These are phyloP conservation scores for Spinacia oleracea DNA, from an alignment of 179 eudicot species.

Conservation along the genomic window DNA sequence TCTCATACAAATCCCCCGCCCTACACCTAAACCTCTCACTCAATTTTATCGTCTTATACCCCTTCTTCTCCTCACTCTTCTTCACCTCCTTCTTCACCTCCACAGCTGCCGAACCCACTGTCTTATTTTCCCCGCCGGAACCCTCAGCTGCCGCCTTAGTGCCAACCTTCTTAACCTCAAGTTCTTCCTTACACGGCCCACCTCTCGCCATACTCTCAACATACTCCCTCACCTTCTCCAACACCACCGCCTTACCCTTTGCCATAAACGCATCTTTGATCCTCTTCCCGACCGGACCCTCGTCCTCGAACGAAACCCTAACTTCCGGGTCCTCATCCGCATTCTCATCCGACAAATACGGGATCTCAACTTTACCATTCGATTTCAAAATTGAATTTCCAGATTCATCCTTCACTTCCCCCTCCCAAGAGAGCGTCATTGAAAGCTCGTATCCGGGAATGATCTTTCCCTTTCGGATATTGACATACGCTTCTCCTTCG, in stretches of 20 bases:
- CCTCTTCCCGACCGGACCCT: constrained; percentile 60
- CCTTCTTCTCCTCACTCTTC: constrained; percentile 64
- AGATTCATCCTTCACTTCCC: constrained; percentile 51
- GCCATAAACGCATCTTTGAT: constrained; percentile 62
- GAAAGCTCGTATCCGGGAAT: constrained; percentile 86
- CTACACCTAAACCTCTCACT: constrained; percentile 86
- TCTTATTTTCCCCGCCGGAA: constrained; percentile 10
- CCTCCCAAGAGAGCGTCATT: constrained; percentile 52
- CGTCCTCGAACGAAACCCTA: constrained; percentile 57
- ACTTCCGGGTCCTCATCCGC: constrained; percentile 90
- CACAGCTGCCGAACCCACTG: neutral
- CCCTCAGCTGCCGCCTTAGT: constrained; percentile 21
- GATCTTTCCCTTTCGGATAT: constrained; percentile 84
- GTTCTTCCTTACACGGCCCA: constrained; percentile 79
- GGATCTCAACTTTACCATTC: constrained; percentile 64
- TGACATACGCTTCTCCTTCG: constrained; percentile 85
- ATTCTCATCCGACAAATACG: constrained; percentile 81
- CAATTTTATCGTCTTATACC: constrained; percentile 78
- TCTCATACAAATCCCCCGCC: constrained; percentile 73
- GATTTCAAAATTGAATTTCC: constrained; percentile 35
- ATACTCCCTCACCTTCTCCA: constrained; percentile 60
- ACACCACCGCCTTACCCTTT: constrained; percentile 58
- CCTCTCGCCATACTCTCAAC: constrained; percentile 82
- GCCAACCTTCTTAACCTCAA: constrained; percentile 61
- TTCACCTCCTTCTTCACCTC: constrained; percentile 39